A percentile compares a stretch with the other conserved stretches of the same genome.
These are phyloP conservation scores for Cladosporium sp. DNA, from an alignment of 2,329 filamentous ascomycete species.

Conservation along the genomic window DNA sequence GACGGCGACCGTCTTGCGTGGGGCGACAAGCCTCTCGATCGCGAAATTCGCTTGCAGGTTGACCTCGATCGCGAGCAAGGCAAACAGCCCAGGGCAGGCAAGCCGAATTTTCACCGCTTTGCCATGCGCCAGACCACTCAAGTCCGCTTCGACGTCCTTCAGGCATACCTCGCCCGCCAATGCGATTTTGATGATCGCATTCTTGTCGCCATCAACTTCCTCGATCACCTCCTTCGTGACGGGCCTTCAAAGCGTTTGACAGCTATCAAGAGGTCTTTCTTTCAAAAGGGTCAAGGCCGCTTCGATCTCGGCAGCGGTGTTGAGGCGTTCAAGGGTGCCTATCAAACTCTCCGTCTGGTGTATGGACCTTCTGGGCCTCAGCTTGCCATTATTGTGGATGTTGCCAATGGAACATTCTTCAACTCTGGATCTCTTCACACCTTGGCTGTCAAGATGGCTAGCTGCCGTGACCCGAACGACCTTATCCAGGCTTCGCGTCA, in stretches of 20 bases:
- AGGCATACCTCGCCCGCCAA: conserved; percentile 59
- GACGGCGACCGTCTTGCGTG: conserved; percentile 85
- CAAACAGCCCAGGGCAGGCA: conserved; percentile 30
- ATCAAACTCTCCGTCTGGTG: conserved; percentile 75
- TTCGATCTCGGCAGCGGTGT: conserved; percentile 59
- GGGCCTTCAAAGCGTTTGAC: conserved; percentile 64
- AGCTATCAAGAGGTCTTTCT: conserved; percentile 78
- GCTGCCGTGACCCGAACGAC: conserved; percentile 23
- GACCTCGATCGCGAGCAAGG: conserved; percentile 67
- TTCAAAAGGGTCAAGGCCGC: conserved; percentile 50
- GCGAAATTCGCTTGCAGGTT: conserved; percentile 48
- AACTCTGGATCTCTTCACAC: conserved; percentile 37
- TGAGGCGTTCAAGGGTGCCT: conserved; percentile 83
- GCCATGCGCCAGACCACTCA: conserved; percentile 60
- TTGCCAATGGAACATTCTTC: conserved; percentile 91
- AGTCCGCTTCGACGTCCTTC: conserved; percentile 63
- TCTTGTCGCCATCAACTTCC: conserved; percentile 78
- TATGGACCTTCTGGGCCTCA: conserved; percentile 53
- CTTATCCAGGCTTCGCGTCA: conserved; percentile 21
- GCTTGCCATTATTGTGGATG: conserved; percentile 81
- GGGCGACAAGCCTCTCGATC: conserved; percentile 44
- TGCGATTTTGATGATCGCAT: conserved; percentile 61
- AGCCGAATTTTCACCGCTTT: conserved; percentile 53
- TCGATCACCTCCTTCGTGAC: conserved; percentile 84
- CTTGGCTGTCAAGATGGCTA: conserved; percentile 31